phyloP scores from a whole-genome alignment of 139 green algal species.

The Coccomyxa sp. region DNA sequence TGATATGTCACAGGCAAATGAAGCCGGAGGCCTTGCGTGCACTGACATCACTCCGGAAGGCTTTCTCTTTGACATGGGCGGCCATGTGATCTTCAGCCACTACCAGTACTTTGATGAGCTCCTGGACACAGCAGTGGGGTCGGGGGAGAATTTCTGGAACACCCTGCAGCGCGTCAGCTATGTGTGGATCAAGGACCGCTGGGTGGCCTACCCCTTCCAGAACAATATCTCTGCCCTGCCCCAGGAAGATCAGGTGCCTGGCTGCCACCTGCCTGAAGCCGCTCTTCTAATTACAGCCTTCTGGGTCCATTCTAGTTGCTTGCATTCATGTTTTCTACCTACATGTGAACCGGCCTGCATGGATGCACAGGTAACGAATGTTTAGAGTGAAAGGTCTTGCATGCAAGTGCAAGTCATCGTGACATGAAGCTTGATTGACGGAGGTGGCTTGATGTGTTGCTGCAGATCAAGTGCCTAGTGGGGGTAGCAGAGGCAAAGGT shows the following conservation, averaged over 20 bases:
- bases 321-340: too few species aligned
- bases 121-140: slow-evolving; percentile 43
- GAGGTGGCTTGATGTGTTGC: too few species aligned
- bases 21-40: slow-evolving; percentile 82
- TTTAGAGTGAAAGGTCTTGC: too few species aligned
- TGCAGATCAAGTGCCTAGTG: slow-evolving; percentile 72
- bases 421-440: too few species aligned
- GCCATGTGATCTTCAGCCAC: slow-evolving; percentile 90
- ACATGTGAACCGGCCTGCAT: too few species aligned
- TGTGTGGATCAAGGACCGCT: slow-evolving; percentile 79
- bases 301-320: too few species aligned
- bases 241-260: slow-evolving; percentile 80
- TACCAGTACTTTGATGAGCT: slow-evolving; percentile 92
- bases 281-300: too few species aligned
- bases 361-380: too few species aligned
- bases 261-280: too few species aligned
- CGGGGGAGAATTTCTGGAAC: slow-evolving; percentile 75
- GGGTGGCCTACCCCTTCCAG: slow-evolving; percentile 91
- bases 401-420: too few species aligned
- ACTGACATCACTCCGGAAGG: slow-evolving; percentile 81
- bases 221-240: slow-evolving; percentile 85
- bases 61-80: slow-evolving; percentile 93
- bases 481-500: slow-evolving; percentile 85
- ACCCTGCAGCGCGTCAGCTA: slow-evolving; percentile 79
- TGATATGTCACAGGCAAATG: slow-evolving; percentile 34